Percentiles rank a stretch among this genome's conserved stretches.
Conservation (phyloP, 768 basidiomycete genomes). For the Pulveroboletus sp. region DNA sequence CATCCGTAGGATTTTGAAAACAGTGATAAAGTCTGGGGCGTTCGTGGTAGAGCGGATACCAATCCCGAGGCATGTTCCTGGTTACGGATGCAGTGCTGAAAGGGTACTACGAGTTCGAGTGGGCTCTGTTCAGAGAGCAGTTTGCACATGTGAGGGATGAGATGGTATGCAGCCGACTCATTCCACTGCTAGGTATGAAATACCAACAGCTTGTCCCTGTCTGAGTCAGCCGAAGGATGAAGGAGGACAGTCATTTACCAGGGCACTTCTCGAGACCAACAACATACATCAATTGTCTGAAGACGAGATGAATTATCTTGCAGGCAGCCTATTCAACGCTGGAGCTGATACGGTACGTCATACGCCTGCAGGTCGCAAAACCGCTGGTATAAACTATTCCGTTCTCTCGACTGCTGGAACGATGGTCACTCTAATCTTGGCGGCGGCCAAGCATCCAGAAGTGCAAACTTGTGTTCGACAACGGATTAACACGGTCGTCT, state of each 20-base stretch:
- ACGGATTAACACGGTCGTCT: slow-evolving; percentile 49
- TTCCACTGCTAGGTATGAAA: not conserved
- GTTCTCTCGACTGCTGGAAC: slow-evolving; percentile 41
- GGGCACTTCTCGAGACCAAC: slow-evolving; percentile 50
- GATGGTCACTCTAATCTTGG: slow-evolving; percentile 48
- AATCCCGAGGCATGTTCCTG: slow-evolving; percentile 45
- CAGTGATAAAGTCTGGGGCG: slow-evolving; percentile 39
- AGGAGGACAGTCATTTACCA: slow-evolving; percentile 39
- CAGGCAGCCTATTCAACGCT: slow-evolving; percentile 58
- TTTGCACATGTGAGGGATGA: not conserved
- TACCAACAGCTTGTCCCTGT: not conserved
- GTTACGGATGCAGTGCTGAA: slow-evolving; percentile 38
- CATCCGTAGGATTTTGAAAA: slow-evolving; percentile 17
- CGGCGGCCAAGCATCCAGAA: slow-evolving; percentile 48
- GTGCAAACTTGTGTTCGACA: slow-evolving; percentile 46
- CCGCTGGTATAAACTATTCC: not conserved
- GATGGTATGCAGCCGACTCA: not conserved
- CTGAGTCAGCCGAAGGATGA: slow-evolving; percentile 10
- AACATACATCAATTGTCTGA: slow-evolving; percentile 45
- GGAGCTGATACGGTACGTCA: slow-evolving; percentile 52
- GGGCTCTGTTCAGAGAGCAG: slow-evolving; percentile 47
- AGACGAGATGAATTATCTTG: slow-evolving; percentile 54
- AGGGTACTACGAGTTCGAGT: slow-evolving; percentile 44
- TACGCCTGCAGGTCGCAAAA: too few species aligned
- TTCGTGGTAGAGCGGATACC: slow-evolving; percentile 54